Percentiles rank a stretch among this genome's conserved stretches.
Evolutionary conservation across 768 basidiomycete genomes (phyloP).

Genomic region (Rhodotorula graminis): DNA sequence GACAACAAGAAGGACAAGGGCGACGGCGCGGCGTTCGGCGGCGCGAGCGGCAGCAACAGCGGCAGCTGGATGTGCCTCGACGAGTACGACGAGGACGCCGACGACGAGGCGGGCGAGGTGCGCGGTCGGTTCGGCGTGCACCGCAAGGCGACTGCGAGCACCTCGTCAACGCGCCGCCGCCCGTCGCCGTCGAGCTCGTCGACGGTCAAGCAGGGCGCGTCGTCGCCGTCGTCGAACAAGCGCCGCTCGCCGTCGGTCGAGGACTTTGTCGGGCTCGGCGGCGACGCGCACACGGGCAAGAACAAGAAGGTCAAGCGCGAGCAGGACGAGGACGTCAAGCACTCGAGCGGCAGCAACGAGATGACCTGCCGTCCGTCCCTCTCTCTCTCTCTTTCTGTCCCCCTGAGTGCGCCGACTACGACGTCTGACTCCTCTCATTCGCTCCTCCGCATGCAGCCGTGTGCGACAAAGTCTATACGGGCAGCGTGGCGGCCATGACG

Average conservation of each 20-base stretch:
- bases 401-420: background rate
- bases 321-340: background rate
- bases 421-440: background rate
- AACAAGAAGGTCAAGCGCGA: background rate
- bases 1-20: background rate
- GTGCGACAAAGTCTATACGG: conserved; percentile 3
- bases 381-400: too few species aligned
- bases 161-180: background rate
- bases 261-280: too few species aligned
- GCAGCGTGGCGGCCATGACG: conserved; percentile 21
- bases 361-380: background rate
- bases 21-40: background rate
- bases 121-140: too few species aligned
- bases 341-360: background rate
- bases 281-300: background rate
- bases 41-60: background rate
- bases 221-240: background rate
- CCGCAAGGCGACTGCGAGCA: too few species aligned
- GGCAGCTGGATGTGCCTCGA: conserved; percentile 6
- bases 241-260: background rate
- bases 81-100: background rate
- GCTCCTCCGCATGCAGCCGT: background rate
- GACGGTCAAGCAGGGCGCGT: too few species aligned
- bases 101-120: background rate
- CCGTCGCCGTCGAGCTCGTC: background rate